Percentiles rank a stretch among this genome's conserved stretches.
Conservation (phyloP, 148 eudicot species). For the Chenopodium berlandieri region DNA sequence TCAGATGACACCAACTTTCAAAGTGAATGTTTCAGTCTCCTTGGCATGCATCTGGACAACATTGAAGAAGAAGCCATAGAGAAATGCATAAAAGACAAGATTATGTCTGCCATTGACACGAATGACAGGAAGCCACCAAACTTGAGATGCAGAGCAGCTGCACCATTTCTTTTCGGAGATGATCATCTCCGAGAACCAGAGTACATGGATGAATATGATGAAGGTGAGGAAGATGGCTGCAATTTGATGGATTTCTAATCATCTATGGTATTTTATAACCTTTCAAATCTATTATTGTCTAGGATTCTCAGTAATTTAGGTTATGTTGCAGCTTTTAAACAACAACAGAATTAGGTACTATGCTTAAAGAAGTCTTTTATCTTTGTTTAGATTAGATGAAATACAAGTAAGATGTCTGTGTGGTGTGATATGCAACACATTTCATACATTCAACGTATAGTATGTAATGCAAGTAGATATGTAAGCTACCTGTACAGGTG, state of each 20-base stretch:
- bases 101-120: conserved; percentile 52
- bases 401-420: not conserved
- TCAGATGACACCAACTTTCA: conserved; percentile 63
- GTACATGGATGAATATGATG: conserved; percentile 44
- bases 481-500: too few species aligned
- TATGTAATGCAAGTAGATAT: too few species aligned
- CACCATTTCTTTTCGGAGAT: conserved; percentile 55
- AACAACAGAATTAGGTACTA: not conserved
- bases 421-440: not conserved
- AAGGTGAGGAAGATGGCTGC: conserved; percentile 46
- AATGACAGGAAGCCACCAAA: conserved; percentile 50
- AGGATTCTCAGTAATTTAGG: not conserved
- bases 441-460: not conserved
- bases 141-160: conserved; percentile 38
- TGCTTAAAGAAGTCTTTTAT: not conserved
- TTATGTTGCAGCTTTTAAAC: not conserved
- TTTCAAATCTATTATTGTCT: not conserved
- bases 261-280: not conserved
- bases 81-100: conserved; percentile 58
- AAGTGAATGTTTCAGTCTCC: conserved; percentile 71
- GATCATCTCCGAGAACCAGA: conserved; percentile 39
- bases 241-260: conserved; percentile 40
- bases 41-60: conserved; percentile 50
- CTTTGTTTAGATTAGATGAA: not conserved
- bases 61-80: conserved; percentile 41